Base-by-base conservation (phyloP, 768 basidiomycete species). In the Podaxis sp. region DNA sequence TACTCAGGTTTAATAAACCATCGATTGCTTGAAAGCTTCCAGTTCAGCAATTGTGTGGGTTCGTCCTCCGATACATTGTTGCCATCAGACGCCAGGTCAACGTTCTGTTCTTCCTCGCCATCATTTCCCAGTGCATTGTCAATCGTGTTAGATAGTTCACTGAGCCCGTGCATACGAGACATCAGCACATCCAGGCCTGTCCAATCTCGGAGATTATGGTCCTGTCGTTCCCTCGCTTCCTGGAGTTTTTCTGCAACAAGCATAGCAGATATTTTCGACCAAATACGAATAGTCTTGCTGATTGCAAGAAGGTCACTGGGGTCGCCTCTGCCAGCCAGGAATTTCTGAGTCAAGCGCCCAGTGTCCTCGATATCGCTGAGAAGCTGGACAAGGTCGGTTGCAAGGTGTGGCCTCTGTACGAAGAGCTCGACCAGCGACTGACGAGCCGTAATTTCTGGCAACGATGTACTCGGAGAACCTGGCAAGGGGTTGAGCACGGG, bases 401-500 rank as follows among this genome's bases (percentile, higher is more conserved):
- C 84, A 46, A 93, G 80, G 69, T 88, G 84, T 36, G 84, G 82
- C 33, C 87, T 77, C 10, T 76, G 66, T 66, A 82, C 75, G 69
- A 95, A 89, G 68, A 89, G 85, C 2, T 87, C 81, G 24, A 95
- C 91, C 5, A 94, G 73, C n/a, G 85, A 83, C 69, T 94, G 93
- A 4, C 89, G 87, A 11, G 84, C 76, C 67, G 84, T 82, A 65
- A 95, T 93, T 68, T 93, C 90, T 15, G 71, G 65, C 12, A 87
- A 74, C 1, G 90, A 92, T 2, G 89, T 90, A 69, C 91, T 93
- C 0, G 93, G 93, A 37, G 92, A 92, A 72, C 90, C 92, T 50
- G 13, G 8, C 8, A 28, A 20, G 22, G 59, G 6, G 36, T 62
- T 20, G 44, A 17, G 64, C 66, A 55, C 67, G 60, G 26, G 20